A percentile compares a stretch with the other conserved stretches of the same genome.
phyloP scores from a whole-genome alignment of 164 flowering plant species.

The Umbilicus rupestris region DNA sequence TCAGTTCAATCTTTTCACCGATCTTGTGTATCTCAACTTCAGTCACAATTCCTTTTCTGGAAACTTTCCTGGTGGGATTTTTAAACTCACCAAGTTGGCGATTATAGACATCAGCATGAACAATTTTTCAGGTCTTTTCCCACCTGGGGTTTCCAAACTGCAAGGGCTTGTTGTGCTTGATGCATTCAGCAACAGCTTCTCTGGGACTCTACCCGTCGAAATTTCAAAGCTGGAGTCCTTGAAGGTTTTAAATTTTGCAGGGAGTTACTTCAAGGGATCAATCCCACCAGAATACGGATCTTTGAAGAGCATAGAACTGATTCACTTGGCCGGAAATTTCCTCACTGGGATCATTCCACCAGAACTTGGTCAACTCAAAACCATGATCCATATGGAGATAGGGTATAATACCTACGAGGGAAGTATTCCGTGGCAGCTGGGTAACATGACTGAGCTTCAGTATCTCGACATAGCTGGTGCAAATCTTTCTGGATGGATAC shows the following conservation, averaged over 20 bases:
- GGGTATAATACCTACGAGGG: slow-evolving; percentile 77
- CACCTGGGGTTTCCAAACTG: slow-evolving; percentile 39
- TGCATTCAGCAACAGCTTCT: slow-evolving; percentile 89
- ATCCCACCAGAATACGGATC: slow-evolving; percentile 68
- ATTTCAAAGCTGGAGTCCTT: slow-evolving; percentile 43
- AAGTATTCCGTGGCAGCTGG: slow-evolving; percentile 41
- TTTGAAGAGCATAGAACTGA: slow-evolving; percentile 61
- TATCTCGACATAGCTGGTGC: slow-evolving; percentile 92
- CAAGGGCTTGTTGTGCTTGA: slow-evolving; percentile 44
- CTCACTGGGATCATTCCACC: slow-evolving; percentile 34
- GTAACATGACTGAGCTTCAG: slow-evolving; percentile 58
- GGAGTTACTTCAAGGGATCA: slow-evolving; percentile 82
- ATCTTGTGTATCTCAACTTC: slow-evolving; percentile 58
- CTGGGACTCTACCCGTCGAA: slow-evolving; percentile 60
- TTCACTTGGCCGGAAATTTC: slow-evolving; percentile 82
- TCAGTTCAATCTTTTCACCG: slow-evolving; percentile 34
- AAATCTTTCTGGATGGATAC: slow-evolving; percentile 71
- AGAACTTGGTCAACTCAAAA: slow-evolving; percentile 4
- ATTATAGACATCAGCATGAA: slow-evolving; percentile 80
- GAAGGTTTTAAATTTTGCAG: slow-evolving; percentile 75
- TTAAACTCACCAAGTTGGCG: slow-evolving; percentile 45
- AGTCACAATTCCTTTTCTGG: slow-evolving; percentile 73
- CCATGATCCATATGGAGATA: slow-evolving; percentile 45
- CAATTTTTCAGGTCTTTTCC: slow-evolving; percentile 64
- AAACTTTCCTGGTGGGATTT: slow-evolving; percentile 47